Evolutionary conservation across 2,329 filamentous ascomycete species (phyloP), one percentile per base, ranked within the genome.

Genomic region (Byssochlamys sp.): DNA sequence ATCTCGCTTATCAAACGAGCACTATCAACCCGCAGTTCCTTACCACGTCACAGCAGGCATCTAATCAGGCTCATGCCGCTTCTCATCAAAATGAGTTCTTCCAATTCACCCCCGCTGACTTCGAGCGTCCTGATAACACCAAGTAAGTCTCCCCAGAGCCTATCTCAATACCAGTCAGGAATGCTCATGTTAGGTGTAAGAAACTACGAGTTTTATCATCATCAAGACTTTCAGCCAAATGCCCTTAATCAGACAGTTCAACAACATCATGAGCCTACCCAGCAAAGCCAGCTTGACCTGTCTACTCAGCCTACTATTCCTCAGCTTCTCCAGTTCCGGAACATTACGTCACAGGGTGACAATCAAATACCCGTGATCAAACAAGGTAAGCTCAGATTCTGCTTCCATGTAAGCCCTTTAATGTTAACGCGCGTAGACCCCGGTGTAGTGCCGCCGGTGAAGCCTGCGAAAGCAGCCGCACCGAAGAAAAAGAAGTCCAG

Each of bases 1-100:
- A 57, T 51, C 59, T 68, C 14, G 56, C 60, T 12, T 68, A 66
- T 50, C 68, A 72, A 3, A 56, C 69, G 67, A 31, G 39, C 39
- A 75, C 73, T 3, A 75, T 76, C 52, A 70, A 76, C 53, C 73
- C 73, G 0, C 72, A 73, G 31, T 75, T 71, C 45, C 66, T 75
- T 4, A 69, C 68, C 27, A 58, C 68, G 7, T 39, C 65, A 4
- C 65, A 66, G 33, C 64, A 70, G 54, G 54, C 62, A 14, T 53
- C 62, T 14, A 65, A 57, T 25, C 68, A 64, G 19, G 56, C 62
- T 45, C 65, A 65, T 26, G 28, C 62, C 14, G 35, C 59, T n/a
- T 59, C 69, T 4, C 35, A 39, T 45, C 59, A 65, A n/a, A 68
- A 64, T 57, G 62, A 63, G 19, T 68, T 68, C 49, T 57, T 71